Evolutionary conservation across 169 alveolate genomes (phyloP).

Genomic region (Hepatocystis sp.): DNA sequence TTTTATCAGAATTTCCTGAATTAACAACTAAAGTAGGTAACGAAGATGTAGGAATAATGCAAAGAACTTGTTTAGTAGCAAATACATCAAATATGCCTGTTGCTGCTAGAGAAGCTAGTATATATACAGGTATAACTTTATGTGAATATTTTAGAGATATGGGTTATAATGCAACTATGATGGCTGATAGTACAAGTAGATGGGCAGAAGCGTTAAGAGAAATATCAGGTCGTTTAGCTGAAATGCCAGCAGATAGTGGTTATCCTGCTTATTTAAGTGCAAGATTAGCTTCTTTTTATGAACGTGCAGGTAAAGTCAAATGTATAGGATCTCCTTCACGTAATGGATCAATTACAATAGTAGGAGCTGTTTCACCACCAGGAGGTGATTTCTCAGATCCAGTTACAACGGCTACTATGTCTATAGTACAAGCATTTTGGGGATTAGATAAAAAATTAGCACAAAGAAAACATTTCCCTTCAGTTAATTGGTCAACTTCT

Average conservation of each 20-base stretch:
- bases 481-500: conserved; percentile 98
- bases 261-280: conserved; percentile 99
- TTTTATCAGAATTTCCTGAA: conserved; percentile 99
- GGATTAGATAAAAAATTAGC: conserved; percentile 99
- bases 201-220: conserved; percentile 99
- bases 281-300: conserved; percentile 98
- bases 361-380: conserved; percentile 99
- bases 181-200: conserved; percentile 99
- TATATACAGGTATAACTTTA: conserved; percentile 98
- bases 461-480: conserved; percentile 99
- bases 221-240: conserved; percentile 99
- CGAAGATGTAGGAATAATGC: conserved; percentile 96
- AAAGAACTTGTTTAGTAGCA: conserved; percentile 99
- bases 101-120: conserved; percentile 99
- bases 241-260: conserved; percentile 99
- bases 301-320: conserved; percentile 97
- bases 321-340: conserved; percentile 99
- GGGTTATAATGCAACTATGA: conserved; percentile 99
- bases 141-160: conserved; percentile 99
- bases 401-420: conserved; percentile 98
- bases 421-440: conserved; percentile 99
- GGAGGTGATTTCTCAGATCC: conserved; percentile 99
- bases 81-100: conserved; percentile 99
- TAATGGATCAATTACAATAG: conserved; percentile 98
- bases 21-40: conserved; percentile 92